phyloP scores from a whole-genome alignment of 2,329 filamentous ascomycete species.

The Lasiodiplodia sp. region DNA sequence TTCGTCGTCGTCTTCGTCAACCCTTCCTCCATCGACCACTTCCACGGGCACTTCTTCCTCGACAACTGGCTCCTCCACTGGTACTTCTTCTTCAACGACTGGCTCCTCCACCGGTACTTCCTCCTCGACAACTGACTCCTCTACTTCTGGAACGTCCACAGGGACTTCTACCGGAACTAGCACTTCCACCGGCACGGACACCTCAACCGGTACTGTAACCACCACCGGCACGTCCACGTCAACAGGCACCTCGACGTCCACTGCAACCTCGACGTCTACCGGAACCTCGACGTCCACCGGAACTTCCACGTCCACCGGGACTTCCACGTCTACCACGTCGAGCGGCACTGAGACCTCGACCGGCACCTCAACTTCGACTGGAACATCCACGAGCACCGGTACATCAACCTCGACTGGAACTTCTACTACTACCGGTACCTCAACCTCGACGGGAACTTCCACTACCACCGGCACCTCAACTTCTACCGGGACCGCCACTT shows the following conservation, averaged over 20 bases:
- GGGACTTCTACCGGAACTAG: neutral
- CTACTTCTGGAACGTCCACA: neutral
- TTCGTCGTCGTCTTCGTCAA: neutral
- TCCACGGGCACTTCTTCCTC: neutral
- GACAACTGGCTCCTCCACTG: neutral
- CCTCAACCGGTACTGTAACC: neutral
- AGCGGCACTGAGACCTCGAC: neutral
- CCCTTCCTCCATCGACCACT: neutral
- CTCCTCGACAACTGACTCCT: neutral
- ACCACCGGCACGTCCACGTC: neutral
- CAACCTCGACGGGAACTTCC: neutral
- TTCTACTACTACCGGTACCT: neutral
- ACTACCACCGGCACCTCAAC: neutral
- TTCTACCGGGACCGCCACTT: neutral
- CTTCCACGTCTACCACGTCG: neutral
- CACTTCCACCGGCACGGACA: neutral
- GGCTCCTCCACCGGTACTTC: neutral
- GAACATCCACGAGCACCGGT: neutral
- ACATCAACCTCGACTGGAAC: neutral
- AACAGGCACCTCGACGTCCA: neutral
- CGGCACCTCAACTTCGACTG: neutral
- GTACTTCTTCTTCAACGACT: neutral
- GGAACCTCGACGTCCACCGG: neutral
- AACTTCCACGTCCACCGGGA: neutral
- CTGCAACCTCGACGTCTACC: neutral